Base-by-base conservation (phyloP, 1,284 basidiomycete species). In the Apiotrichum gracile region DNA sequence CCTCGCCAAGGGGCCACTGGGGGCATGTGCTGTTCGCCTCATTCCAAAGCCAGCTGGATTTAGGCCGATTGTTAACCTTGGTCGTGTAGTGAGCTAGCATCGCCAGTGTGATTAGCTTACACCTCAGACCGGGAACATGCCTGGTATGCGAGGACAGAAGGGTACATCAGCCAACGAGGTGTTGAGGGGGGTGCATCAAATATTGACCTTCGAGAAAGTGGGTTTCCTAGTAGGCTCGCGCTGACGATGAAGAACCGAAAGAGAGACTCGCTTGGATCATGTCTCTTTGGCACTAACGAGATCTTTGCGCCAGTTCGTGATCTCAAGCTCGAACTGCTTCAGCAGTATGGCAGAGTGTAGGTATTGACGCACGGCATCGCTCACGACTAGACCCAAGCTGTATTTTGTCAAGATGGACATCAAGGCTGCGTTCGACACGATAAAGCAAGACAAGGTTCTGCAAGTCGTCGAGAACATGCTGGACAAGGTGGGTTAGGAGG, bases 371-470 rank as follows among this genome's bases (percentile, higher is more conserved):
- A 25, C 16, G 17, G 8, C 4, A 24, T 21, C 22, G 21, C 52
- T 44, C 31, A 40, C 38, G 35, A 22, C 10, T 54, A 92, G 91
- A 22, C 89, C 90, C 0, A 84, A 83, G 60, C 73, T 96, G 4
- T 97, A 92, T 70, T 94, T 98, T 66, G 91, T 93, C 57, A 98
- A 98, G 72, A 84, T 96, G 27, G 96, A 99, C 67, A 90, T 98
- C 16, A 85, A 87, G 57, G 86, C 91, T 1, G 96, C 92, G 57
- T 99, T 97, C 77, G 96, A 99, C 73, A 91, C 88, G 0, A 97
- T 98, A 59, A 85, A 92, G 40, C 96, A 98, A 70, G 79, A 81
- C 22, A 92, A 87, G 65, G 75, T 98, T 44, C 74, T 98, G 16
- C 77, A 82, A 33, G 90, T 98, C 27, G 73, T 97, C 35, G 80